Base-by-base conservation (phyloP, 2,329 filamentous ascomycete species). In the Paradendryphiella salina region DNA sequence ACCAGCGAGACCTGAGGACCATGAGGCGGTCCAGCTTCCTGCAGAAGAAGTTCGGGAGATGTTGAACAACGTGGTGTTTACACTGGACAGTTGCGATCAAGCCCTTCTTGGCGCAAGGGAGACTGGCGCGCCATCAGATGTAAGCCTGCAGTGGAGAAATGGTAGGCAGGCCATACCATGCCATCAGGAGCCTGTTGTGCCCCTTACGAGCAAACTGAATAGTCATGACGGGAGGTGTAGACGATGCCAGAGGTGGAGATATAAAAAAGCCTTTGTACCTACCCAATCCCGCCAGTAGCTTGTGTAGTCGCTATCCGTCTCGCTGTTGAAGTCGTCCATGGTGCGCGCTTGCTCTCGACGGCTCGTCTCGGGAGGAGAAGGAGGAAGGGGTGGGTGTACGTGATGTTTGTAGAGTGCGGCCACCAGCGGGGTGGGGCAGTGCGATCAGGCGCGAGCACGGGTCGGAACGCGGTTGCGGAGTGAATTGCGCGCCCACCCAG, bases 261-360 rank as follows among this genome's bases (percentile, higher is more conserved):
- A 28, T 28, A 26, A 15, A 15, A 15, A 50, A 55, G 56, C 46
- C 31, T 15, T 47, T 54, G 56, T 53, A 86, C 90, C 79, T 80
- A 97, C 94, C 94, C 94, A 99, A 78, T 99, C 94, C 74, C 93
- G 83, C 94, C 94, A 99, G 76, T 97, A 99, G 77, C 91, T 97
- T 40, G 94, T 96, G 74, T 97, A 99, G 78, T 99, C 94, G 76
- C 92, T 96, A 73, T 99, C 94, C 10, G 92, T 96, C 76, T 99
- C 94, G 72, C 91, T 96, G 62, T 90, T 92, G 76, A 94, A 97
- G 77, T 97, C 93, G 73, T 97, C 94, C 94, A 97, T 97, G 67
- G 54, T 67, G 58, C 49, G 60, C 49, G 55, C 54, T 52, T 61
- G 34, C 56, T 55, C 28, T 36, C 49, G 36, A 38, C 32, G 40